Percentiles rank a stretch among this genome's conserved stretches.
These are phyloP conservation scores for Rhizophlyctis rosea DNA, from an alignment of 192 early-diverging fungal genomes.

Conservation along the genomic window DNA sequence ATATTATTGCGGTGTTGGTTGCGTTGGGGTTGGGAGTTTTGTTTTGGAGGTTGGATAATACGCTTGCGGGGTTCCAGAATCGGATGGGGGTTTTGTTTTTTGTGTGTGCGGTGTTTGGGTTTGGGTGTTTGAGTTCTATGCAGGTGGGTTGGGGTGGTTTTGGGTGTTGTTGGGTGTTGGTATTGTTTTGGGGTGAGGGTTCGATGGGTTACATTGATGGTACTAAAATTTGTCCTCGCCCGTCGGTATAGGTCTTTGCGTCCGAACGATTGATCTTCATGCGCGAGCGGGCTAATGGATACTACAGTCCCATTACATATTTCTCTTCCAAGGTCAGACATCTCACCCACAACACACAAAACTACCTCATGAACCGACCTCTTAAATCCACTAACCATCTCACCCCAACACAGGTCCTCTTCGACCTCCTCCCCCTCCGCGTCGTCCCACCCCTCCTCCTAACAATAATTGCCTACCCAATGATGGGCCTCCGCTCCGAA, in stretches of 20 bases:
- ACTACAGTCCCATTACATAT: conserved; percentile 67
- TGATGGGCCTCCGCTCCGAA: conserved; percentile 76
- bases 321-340: conserved; percentile 56
- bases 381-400: not conserved
- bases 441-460: conserved; percentile 79
- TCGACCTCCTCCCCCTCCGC: conserved; percentile 72
- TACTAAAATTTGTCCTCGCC: too few species aligned
- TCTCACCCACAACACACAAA: not conserved
- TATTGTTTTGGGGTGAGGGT: conserved; percentile 3
- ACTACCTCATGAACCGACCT: not conserved
- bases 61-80: conserved; percentile 72
- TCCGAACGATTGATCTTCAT: conserved; percentile 67
- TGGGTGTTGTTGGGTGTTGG: not conserved
- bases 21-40: conserved; percentile 63
- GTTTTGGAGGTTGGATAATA: conserved; percentile 63
- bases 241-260: conserved; percentile 54
- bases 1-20: conserved; percentile 62
- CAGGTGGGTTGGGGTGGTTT: conserved; percentile 27
- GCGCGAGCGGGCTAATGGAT: conserved; percentile 70
- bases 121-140: conserved; percentile 62
- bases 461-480: conserved; percentile 77
- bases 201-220: too few species aligned
- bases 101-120: conserved; percentile 69
- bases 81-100: conserved; percentile 72
- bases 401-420: conserved; percentile 43